Evolutionary conservation across 176 grass and related monocot genomes (phyloP).

Genomic region (Thinopyrum elongatum): DNA sequence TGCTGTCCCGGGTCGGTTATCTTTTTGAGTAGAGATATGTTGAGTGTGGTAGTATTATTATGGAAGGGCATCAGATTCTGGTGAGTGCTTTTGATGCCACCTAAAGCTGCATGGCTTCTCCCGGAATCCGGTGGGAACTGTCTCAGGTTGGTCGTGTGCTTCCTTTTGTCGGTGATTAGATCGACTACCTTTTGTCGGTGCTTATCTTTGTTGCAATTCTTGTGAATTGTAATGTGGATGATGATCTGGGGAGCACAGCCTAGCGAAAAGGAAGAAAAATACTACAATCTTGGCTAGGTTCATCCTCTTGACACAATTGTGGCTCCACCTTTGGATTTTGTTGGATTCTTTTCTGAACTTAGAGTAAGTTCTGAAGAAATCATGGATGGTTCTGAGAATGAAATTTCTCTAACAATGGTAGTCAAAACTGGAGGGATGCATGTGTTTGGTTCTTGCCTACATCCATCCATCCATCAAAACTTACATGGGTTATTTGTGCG

Average conservation of each 20-base stretch:
- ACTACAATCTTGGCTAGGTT: not conserved
- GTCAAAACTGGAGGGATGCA: not conserved
- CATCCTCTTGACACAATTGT: not conserved
- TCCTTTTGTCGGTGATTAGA: not conserved
- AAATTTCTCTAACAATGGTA: not conserved
- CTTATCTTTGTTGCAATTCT: not conserved
- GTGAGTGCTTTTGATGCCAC: not conserved
- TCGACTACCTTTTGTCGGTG: not conserved
- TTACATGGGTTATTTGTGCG: conserved; percentile 26
- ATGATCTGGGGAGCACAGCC: not conserved
- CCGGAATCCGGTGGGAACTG: not conserved
- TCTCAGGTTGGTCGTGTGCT: not conserved
- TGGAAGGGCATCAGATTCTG: not conserved
- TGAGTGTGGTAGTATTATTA: not conserved
- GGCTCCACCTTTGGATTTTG: not conserved
- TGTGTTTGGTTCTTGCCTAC: not conserved
- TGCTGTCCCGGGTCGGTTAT: not conserved
- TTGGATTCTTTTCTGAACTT: too few species aligned
- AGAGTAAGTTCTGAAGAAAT: accelerated
- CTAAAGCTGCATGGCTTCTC: not conserved
- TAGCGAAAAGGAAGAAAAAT: not conserved
- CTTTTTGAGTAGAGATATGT: not conserved
- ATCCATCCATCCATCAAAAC: conserved; percentile 1
- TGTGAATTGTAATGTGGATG: not conserved
- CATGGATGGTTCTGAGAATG: too few species aligned